phyloP scores from a whole-genome alignment of 441 rosid genomes.

The Arabidopsis lyrata region DNA sequence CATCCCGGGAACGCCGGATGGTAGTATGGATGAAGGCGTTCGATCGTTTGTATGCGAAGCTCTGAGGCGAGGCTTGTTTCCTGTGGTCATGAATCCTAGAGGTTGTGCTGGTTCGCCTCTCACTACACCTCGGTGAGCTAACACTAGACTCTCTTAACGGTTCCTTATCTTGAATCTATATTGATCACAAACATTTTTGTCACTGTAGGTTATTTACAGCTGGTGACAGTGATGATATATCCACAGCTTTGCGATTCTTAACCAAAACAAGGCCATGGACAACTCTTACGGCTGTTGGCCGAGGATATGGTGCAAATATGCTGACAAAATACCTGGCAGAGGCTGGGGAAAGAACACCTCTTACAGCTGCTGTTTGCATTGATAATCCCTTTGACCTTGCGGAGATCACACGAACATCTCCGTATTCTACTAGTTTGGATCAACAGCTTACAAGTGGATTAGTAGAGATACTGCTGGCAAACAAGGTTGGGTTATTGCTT shows the following conservation, averaged over 20 bases:
- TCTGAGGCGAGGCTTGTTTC: slow-evolving; percentile 72
- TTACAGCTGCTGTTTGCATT: slow-evolving; percentile 90
- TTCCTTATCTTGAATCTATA: background rate
- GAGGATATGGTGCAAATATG: slow-evolving; percentile 97
- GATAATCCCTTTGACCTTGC: slow-evolving; percentile 96
- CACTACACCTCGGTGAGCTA: slow-evolving; percentile 80
- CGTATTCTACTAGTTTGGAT: slow-evolving; percentile 58
- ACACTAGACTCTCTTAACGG: background rate
- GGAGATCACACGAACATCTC: slow-evolving; percentile 80
- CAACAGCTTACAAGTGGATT: slow-evolving; percentile 78
- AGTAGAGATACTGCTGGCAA: slow-evolving; percentile 72
- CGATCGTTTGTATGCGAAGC: slow-evolving; percentile 71
- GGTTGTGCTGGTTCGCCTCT: slow-evolving; percentile 98
- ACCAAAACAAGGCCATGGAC: slow-evolving; percentile 94
- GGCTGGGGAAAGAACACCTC: slow-evolving; percentile 85
- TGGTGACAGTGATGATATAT: slow-evolving; percentile 97
- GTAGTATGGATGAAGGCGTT: slow-evolving; percentile 69
- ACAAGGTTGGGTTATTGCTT: slow-evolving; percentile 71
- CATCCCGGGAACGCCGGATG: slow-evolving; percentile 84
- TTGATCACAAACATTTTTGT: slow-evolving; percentile 1
- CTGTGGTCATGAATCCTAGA: slow-evolving; percentile 97
- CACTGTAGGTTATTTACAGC: slow-evolving; percentile 96
- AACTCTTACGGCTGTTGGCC: slow-evolving; percentile 82
- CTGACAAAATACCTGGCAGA: slow-evolving; percentile 90
- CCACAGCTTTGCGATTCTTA: slow-evolving; percentile 75